Base-by-base conservation (phyloP, 2,329 filamentous ascomycete species). In the Colletotrichum salicis region DNA sequence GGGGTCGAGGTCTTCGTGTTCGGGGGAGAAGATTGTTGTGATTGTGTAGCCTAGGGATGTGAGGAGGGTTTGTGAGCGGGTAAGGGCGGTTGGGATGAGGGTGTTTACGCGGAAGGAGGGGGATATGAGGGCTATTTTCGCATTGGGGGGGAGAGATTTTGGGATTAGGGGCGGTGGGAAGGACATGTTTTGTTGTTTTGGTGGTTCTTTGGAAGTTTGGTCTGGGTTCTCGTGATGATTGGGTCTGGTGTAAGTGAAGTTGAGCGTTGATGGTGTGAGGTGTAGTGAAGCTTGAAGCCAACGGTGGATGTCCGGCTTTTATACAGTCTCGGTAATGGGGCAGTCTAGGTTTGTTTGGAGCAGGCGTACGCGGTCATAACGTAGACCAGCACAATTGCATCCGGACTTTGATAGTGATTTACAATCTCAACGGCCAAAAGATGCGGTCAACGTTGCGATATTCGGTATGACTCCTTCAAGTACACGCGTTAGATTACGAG, bases 51-150 rank as follows among this genome's bases (percentile, higher is more conserved):
- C 82, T 3, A 76, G 77, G 0, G 62, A 69, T 7, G 67, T 66
- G 33, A 85, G 78, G 0, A 82, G 51, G 3, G 67, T 63, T 1
- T 74, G 76, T 1, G 80, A 82, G 5, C 82, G 78, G 4, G 75
- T 27, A 51, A 84, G 73, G 12, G 79, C 76, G 1, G 55, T 70
- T 0, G 82, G 79, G 5, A 79, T 54, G 15, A 64, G 5, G 35
- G 78, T 61, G 68, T 84, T 83, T 10, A 84, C 73, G 5, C 83
- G 81, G 5, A 75, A 74, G 0, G 83, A 85, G 12, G 83, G 83
- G 1, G 82, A 84, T 58, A 85, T 75, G 67, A 82, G 81, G 2
- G 79, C 83, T 11, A 85, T 82, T 8, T 81, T 84, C 1, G 72
- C 80, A 29, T 82, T 81, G 0, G 79, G 78, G 67, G 78, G 52